Evolutionary conservation across 2,329 filamentous ascomycete species (phyloP).

Genomic region (Aplosporella prunicola): DNA sequence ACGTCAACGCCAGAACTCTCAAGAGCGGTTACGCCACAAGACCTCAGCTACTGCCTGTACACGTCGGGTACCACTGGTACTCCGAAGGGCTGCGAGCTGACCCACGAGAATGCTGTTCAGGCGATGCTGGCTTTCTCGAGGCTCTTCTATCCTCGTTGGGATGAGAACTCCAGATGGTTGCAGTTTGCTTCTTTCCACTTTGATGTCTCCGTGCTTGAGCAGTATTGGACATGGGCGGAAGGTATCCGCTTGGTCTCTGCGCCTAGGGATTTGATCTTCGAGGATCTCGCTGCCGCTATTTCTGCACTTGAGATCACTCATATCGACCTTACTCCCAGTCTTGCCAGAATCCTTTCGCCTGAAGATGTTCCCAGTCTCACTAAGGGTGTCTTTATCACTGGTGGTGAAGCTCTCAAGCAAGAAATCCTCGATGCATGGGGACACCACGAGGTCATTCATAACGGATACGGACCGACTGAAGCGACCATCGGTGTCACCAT

Average conservation of each 20-base stretch:
- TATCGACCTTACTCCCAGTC: conserved; percentile 81
- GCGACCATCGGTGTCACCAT: conserved; percentile 89
- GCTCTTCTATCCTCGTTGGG: conserved; percentile 69
- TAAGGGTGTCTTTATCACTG: conserved; percentile 83
- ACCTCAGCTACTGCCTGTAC: conserved; percentile 74
- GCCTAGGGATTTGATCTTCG: conserved; percentile 73
- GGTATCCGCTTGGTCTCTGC: conserved; percentile 77
- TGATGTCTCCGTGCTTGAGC: conserved; percentile 84
- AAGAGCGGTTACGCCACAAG: conserved; percentile 32
- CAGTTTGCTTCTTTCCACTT: conserved; percentile 95
- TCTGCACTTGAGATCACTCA: conserved; percentile 68
- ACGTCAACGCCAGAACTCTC: conserved; percentile 21
- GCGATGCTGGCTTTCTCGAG: conserved; percentile 79
- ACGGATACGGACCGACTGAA: conserved; percentile 84
- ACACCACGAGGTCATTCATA: conserved; percentile 70
- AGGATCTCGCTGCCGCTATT: conserved; percentile 69
- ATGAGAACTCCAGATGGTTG: conserved; percentile 64
- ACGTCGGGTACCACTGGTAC: conserved; percentile 81
- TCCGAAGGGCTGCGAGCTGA: conserved; percentile 81
- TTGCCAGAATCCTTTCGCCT: conserved; percentile 69
- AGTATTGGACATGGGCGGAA: conserved; percentile 92
- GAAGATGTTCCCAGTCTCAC: conserved; percentile 72
- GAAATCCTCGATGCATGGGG: conserved; percentile 87
- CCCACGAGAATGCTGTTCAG: conserved; percentile 80
- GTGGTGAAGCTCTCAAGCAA: conserved; percentile 78